phyloP scores from a whole-genome alignment of 2,329 filamentous ascomycete genomes.

The Zasmidium cellare region DNA sequence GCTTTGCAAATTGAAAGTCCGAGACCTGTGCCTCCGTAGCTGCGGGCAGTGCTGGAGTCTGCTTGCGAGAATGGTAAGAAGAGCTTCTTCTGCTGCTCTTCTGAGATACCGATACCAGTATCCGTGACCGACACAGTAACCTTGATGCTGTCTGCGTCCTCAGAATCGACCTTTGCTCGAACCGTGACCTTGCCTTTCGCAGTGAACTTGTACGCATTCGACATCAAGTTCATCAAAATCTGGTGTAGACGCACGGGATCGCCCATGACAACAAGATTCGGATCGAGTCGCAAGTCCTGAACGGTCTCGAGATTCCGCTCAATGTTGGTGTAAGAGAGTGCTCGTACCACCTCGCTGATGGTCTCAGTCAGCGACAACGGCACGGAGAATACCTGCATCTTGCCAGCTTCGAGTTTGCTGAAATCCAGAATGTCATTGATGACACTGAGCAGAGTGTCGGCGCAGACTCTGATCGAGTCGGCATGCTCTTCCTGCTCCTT shows the following conservation, averaged over 20 bases:
- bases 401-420: conserved; percentile 54
- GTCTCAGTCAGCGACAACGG: conserved; percentile 56
- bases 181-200: conserved; percentile 84
- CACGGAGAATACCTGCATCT: conserved; percentile 62
- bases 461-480: conserved; percentile 65
- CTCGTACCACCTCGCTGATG: conserved; percentile 64
- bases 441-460: conserved; percentile 54
- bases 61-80: conserved; percentile 94
- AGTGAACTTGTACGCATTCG: conserved; percentile 93
- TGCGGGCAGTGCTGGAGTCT: conserved; percentile 83
- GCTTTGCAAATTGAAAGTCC: conserved; percentile 94
- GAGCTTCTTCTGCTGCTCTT: conserved; percentile 77
- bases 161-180: conserved; percentile 69
- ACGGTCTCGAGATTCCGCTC: conserved; percentile 61
- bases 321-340: conserved; percentile 63
- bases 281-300: conserved; percentile 56
- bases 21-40: conserved; percentile 88
- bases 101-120: conserved; percentile 87
- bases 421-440: conserved; percentile 57
- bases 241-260: conserved; percentile 54
- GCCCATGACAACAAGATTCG: conserved; percentile 54
- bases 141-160: conserved; percentile 68
- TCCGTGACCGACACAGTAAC: conserved; percentile 85
- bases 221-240: conserved; percentile 74
- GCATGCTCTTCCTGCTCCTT: conserved; percentile 63